These are phyloP conservation scores for Pythium angustatum DNA, from an alignment of 352 stramenopile species.

Conservation along the genomic window DNA sequence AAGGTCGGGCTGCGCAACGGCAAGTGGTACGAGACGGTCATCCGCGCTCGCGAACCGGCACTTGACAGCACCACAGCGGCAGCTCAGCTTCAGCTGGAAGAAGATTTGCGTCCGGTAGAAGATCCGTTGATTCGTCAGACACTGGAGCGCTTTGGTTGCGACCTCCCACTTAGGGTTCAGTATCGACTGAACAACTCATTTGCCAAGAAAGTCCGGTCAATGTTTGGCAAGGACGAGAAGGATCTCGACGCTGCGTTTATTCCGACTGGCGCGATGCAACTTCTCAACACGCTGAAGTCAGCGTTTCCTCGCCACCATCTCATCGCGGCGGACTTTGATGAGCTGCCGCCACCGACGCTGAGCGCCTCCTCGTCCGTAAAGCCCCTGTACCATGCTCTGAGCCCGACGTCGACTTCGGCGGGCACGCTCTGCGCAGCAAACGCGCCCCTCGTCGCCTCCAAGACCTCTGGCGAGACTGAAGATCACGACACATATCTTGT, in stretches of 20 bases:
- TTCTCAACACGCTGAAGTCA: constrained; percentile 77
- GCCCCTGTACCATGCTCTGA: constrained; percentile 61
- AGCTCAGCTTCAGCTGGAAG: constrained; percentile 33
- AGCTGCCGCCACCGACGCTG: constrained; percentile 72
- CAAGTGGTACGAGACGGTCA: constrained; percentile 77
- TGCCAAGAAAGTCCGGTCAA: constrained; percentile 47
- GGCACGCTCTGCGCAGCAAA: constrained; percentile 79
- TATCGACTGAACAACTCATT: constrained; percentile 64
- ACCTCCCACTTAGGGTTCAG: constrained; percentile 60
- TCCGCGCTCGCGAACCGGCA: constrained; percentile 35
- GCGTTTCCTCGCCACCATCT: constrained; percentile 86
- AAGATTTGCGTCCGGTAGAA: constrained; percentile 50
- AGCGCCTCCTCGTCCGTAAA: constrained; percentile 49
- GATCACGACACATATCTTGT: constrained; percentile 91
- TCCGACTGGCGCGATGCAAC: constrained; percentile 84
- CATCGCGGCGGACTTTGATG: constrained; percentile 89
- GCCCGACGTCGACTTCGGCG: constrained; percentile 60
- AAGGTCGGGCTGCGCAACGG: constrained; percentile 79
- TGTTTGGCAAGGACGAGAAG: constrained; percentile 52
- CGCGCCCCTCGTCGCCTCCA: constrained; percentile 87
- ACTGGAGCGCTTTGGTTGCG: constrained; percentile 69
- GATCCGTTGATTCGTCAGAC: constrained; percentile 79
- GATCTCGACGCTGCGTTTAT: constrained; percentile 80
- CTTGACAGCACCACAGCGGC: background rate
- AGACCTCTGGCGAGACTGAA: constrained; percentile 65